Base-by-base conservation (phyloP, 768 basidiomycete genomes). In the Phlebiopsis gigantea region DNA sequence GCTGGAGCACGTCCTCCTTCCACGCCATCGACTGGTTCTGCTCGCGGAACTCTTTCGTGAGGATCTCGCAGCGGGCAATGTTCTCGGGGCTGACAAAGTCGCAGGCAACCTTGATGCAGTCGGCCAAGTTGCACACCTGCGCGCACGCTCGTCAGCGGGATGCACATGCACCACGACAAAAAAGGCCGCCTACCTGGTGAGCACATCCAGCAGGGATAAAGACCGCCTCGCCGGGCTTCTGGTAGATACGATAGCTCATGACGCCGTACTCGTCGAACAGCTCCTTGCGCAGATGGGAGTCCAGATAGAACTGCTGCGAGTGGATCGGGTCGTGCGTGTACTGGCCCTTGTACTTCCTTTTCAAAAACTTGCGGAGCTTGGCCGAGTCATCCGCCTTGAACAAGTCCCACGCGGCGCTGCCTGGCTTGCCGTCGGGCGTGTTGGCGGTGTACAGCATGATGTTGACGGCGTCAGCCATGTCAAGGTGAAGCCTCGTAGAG, bases 31-130 rank as follows among this genome's bases (percentile, higher is more conserved):
- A 81, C 68, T 87, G 84, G 66, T 96, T 96, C 72, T 95, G 90
- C 67, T 86, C 84, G 57, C 94, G 80, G 72, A 97, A 97, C 73
- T 98, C 94, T 62, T 78, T 77, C 58, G 90, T 94, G 55, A 98
- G 78, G 68, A 78, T 77, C 71, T 90, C 90, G 70, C 95, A 98
- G 30, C 92, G 82, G 47, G 73, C 75, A 39, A 98, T 85, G 68
- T 96, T 97, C 75, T 97, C 91, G 43, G 93, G 88, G 76, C 88
- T 91, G 61, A 97, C 93, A 70, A 93, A 98, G 71, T 98, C 95
- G 64, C 88, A 80, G 26, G 95, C 94, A 51, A 97, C 91, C 73
- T 98, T 98, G 75, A 98, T 85, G 65, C 91, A 95, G 70, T 97
- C 93, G n/a, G 92, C 80, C 50, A 94, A 73, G 68, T 98, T 97